These are phyloP conservation scores for Fraxinus nigra DNA, from an alignment of 305 asterid genomes.

Conservation along the genomic window DNA sequence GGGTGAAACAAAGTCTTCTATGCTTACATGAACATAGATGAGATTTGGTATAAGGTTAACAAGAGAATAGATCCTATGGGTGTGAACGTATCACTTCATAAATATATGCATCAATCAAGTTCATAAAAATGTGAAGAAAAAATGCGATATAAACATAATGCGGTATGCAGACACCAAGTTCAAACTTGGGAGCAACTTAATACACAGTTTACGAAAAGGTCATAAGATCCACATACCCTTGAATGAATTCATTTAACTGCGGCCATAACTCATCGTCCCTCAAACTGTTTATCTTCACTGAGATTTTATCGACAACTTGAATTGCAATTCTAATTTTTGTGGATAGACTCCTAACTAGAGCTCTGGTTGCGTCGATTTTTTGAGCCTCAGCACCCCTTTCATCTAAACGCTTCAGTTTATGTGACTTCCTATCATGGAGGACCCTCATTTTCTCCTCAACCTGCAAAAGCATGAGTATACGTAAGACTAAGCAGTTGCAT, in stretches of 20 bases:
- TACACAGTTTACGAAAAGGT: background rate
- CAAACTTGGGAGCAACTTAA: conserved; percentile 10
- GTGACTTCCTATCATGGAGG: conserved; percentile 61
- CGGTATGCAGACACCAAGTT: background rate
- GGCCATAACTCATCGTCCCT: conserved; percentile 96
- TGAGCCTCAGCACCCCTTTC: conserved; percentile 82
- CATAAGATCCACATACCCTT: conserved; percentile 53
- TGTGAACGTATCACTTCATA: conserved; percentile 1
- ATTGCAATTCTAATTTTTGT: conserved; percentile 83
- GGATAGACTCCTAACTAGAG: conserved; percentile 68
- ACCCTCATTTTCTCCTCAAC: conserved; percentile 92
- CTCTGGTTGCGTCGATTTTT: conserved; percentile 70
- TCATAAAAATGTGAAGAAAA: background rate
- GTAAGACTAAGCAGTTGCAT: conserved; percentile 4
- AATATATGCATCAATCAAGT: background rate
- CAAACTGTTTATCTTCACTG: conserved; percentile 74
- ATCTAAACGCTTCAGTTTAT: conserved; percentile 64
- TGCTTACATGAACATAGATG: background rate
- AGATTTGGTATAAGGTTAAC: background rate
- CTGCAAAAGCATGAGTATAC: conserved; percentile 39
- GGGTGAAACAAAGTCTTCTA: background rate
- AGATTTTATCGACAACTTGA: conserved; percentile 89
- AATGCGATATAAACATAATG: background rate
- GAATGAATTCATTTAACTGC: conserved; percentile 72
- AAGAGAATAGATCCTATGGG: background rate